phyloP scores from a whole-genome alignment of 148 eudicot genomes.

The Rhododendron vialii region DNA sequence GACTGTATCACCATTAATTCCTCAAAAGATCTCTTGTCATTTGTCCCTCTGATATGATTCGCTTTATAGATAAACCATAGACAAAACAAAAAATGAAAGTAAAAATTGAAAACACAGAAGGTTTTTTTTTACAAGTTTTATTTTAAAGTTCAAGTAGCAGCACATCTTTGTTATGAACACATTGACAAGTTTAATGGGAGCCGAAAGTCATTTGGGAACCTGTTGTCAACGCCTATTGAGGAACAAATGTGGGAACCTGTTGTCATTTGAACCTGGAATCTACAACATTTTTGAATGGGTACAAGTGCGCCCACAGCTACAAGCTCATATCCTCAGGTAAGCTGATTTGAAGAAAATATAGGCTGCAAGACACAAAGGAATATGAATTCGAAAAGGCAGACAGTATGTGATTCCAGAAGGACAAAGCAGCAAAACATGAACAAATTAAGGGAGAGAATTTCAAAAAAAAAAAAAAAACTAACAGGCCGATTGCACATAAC shows the following conservation, averaged over 20 bases:
- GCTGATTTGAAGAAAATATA: constrained; percentile 45
- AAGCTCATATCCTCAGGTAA: constrained; percentile 40
- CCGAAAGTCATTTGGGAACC: not conserved
- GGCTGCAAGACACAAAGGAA: constrained; percentile 26
- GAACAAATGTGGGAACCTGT: not conserved
- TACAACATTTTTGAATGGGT: not conserved
- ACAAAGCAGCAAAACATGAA: not conserved
- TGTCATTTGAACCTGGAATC: not conserved
- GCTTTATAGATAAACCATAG: not conserved
- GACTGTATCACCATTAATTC: not conserved
- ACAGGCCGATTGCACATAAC: not conserved
- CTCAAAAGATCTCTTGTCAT: not conserved
- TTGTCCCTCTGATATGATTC: not conserved
- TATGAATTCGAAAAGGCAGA: not conserved
- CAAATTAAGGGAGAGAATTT: not conserved
- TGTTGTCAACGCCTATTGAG: not conserved
- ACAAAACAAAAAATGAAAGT: not conserved
- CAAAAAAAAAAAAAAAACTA: not conserved
- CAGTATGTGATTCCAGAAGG: not conserved
- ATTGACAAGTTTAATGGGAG: not conserved
- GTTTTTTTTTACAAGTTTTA: not conserved
- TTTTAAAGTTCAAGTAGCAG: not conserved
- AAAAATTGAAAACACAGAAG: not conserved
- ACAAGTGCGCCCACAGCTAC: constrained; percentile 13
- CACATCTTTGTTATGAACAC: not conserved